Evolutionary conservation across 169 alveolate species (phyloP), one percentile per base, ranked within the genome.

Genomic region (Eimeria falciformis): DNA sequence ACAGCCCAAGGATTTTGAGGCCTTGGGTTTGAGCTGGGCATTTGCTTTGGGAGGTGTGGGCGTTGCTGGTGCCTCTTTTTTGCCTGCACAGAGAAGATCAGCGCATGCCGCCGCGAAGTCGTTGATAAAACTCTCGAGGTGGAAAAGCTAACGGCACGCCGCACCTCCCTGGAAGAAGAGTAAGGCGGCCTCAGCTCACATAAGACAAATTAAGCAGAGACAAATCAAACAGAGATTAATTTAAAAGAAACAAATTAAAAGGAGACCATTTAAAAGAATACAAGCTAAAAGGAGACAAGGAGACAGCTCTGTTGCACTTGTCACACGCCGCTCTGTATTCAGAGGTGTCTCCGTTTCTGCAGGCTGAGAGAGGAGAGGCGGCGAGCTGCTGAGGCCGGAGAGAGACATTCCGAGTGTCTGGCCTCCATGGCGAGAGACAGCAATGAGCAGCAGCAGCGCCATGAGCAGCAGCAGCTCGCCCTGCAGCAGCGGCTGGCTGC

Each of bases 401-500:
- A 7, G 14, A 50, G 62, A 50, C 62, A 50, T 14, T 11, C n/a
- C 62, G 62, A 50, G 14, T 7, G n/a, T 11, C 7, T 7, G 7
- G 62, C 62, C 14, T 7, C 62, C 62, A 7, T 50, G n/a, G 7
- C 14, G 62, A 50, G 62, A 50, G 62, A 50, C n/a, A 50, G 14
- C 62, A 50, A 50, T 11, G 62, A 50, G 62, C 62, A 50, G 62
- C 62, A 50, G 14, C 62, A 50, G 14, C 62, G 62, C n/a, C 14
- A 50, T 50, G 62, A 50, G 62, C 62, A 50, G 62, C 62, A 50
- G 62, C 62, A 50, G 62, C 62, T 50, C 7, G n/a, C 14, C n/a
- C 62, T 50, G 62, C 62, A 50, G 62, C n/a, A 50, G 62, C 62
- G 62, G 62, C 62, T 50, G 7, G 62, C 62, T 14, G 62, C 62